Base-by-base conservation (phyloP, 805 yeast species). In the Starmera amethionina region DNA sequence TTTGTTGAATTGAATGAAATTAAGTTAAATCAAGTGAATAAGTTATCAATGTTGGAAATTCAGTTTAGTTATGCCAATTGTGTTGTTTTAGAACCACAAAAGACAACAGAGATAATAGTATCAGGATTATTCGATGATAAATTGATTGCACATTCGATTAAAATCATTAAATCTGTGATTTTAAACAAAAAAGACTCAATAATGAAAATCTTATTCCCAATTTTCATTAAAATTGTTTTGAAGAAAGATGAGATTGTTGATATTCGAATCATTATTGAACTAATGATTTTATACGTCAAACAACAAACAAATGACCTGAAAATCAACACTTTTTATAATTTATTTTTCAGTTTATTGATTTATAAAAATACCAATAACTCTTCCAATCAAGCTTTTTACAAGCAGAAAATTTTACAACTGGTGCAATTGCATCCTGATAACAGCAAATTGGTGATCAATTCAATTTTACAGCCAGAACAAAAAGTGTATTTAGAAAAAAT, bases 101-200 rank as follows among this genome's bases (percentile, higher is more conserved):
- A 22, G 9, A 22, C 68, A 30, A 56, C 63, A 2, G 44, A 51
- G 2, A 54, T 54, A 14, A 51, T 78, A 9, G 43, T 63, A 1
- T 51, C 48, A 4, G 65, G 68, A 13, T 48, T 77, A 8, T 37
- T 48, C 1, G 52, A 62, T 5, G 54, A 61, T 4, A 65, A 59
- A n/a, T 53, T 59, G 8, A 48, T 67, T 8, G 55, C 65, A 0
- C 60, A 75, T 9, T 64, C 74, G 0, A 63, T 79, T 11, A 88
- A 80, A 46, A 79, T 93, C 13, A 64, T 82, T 38, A 79, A 71
- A 48, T 66, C 79, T 0, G 60, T 85, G 34, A 64, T 82, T 33
- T 41, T 55, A 4, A 55, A 52, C 7, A 47, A 49, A 0, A 42
- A 52, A 3, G 46, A 50, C 4, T 56, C 65, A 5, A 55, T 73